A percentile compares a stretch with the other conserved stretches of the same genome.
Evolutionary conservation across 164 flowering plant species (phyloP).

Genomic region (Berberis vulgaris): DNA sequence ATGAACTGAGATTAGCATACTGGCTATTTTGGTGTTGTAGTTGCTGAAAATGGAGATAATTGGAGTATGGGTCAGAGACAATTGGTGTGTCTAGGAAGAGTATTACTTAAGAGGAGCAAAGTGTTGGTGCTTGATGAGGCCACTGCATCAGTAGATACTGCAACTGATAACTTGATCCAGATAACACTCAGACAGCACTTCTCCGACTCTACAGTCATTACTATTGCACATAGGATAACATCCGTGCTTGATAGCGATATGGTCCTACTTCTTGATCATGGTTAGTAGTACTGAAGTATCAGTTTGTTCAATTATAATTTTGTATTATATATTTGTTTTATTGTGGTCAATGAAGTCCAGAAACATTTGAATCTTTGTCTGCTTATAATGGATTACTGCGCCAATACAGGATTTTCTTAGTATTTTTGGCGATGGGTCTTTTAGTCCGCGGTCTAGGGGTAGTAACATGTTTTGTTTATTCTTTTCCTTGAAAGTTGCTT

Average conservation of each 20-base stretch:
- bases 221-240: conserved; percentile 41
- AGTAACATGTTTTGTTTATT: neutral
- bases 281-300: conserved; percentile 8
- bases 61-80: conserved; percentile 88
- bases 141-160: conserved; percentile 67
- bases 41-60: conserved; percentile 53
- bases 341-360: too few relatives aligned
- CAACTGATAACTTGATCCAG: conserved; percentile 48
- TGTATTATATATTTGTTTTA: too few relatives aligned
- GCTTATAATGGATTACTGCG: too few relatives aligned
- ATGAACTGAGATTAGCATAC: neutral
- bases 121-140: conserved; percentile 74
- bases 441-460: too few relatives aligned
- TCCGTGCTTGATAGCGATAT: conserved; percentile 40
- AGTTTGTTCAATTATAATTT: too few relatives aligned
- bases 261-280: conserved; percentile 24
- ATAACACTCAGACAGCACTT: conserved; percentile 30
- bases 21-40: conserved; percentile 21
- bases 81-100: conserved; percentile 60
- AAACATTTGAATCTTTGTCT: too few relatives aligned
- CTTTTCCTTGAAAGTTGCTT: neutral
- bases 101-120: conserved; percentile 45
- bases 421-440: too few relatives aligned
- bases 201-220: conserved; percentile 29
- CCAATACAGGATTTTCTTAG: too few relatives aligned